Percentiles rank a stretch among this genome's conserved stretches.
These are phyloP conservation scores for Spergularia bocconei DNA, from an alignment of 148 eudicot species.

Conservation along the genomic window DNA sequence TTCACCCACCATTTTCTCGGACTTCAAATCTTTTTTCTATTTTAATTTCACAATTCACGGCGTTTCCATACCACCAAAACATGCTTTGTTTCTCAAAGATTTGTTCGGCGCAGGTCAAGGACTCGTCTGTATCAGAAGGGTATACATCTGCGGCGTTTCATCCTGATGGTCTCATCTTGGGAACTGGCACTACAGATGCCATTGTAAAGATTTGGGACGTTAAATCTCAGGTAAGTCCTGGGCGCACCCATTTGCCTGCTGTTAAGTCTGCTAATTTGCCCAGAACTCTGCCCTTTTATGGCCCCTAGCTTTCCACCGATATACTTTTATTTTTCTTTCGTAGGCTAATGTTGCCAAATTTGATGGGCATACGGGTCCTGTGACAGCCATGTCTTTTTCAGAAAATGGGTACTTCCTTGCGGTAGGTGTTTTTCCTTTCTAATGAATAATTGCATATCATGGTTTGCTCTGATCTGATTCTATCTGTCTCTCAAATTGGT, in stretches of 20 bases:
- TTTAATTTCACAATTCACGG: not conserved
- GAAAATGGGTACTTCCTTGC: slow-evolving; percentile 98
- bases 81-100: not conserved
- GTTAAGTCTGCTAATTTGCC: not conserved
- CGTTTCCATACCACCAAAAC: no score
- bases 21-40: not conserved
- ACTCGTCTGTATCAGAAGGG: slow-evolving; percentile 68
- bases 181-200: slow-evolving; percentile 86
- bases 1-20: slow-evolving; percentile 2
- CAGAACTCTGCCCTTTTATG: not conserved
- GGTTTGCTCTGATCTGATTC: slow-evolving; percentile 3
- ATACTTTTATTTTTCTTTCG: slow-evolving; percentile 14
- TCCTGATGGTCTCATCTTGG: slow-evolving; percentile 98
- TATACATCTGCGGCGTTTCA: slow-evolving; percentile 95
- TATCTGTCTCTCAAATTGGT: slow-evolving; percentile 8
- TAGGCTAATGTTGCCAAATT: slow-evolving; percentile 85
- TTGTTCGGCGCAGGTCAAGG: slow-evolving; percentile 56
- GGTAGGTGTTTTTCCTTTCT: slow-evolving; percentile 33
- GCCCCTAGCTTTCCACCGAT: not conserved
- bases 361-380: slow-evolving; percentile 86
- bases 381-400: slow-evolving; percentile 87
- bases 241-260: not conserved
- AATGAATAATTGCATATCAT: not conserved
- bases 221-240: slow-evolving; percentile 69
- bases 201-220: slow-evolving; percentile 96